Conservation (phyloP, 768 basidiomycete species). For the Chlorophyllum brunneum region DNA sequence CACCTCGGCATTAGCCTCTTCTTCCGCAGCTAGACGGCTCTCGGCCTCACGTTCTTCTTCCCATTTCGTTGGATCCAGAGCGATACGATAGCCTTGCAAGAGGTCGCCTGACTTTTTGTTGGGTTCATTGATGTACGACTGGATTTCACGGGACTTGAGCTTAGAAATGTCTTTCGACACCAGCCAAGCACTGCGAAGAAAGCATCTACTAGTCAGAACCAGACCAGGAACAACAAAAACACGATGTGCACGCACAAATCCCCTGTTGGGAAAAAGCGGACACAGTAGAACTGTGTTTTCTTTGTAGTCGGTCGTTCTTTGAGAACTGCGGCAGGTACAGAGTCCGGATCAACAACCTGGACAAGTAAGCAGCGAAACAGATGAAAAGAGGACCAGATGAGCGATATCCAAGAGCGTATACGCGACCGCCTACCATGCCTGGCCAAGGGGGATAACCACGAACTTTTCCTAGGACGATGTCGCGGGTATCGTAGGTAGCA, state of each 20-base stretch:
- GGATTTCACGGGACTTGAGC: constrained; percentile 77
- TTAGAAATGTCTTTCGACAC: constrained; percentile 76
- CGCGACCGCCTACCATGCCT: constrained; percentile 67
- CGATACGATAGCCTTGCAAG: constrained; percentile 69
- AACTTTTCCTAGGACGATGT: constrained; percentile 89
- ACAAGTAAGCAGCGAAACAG: background rate
- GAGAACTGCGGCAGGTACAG: constrained; percentile 55
- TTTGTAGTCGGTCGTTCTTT: constrained; percentile 71
- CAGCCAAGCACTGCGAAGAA: constrained; percentile 71
- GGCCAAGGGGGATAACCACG: constrained; percentile 97
- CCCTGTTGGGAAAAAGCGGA: constrained; percentile 88
- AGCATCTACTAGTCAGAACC: background rate
- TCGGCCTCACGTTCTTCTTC: constrained; percentile 24
- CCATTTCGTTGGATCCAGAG: constrained; percentile 61
- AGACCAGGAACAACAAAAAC: constrained; percentile 1
- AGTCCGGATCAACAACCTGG: constrained; percentile 78
- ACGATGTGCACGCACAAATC: constrained; percentile 71
- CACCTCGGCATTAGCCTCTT: constrained; percentile 56
- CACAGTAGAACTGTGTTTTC: constrained; percentile 65
- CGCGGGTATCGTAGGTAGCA: constrained; percentile 63
- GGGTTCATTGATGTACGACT: constrained; percentile 74
- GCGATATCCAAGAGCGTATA: constrained; percentile 17
- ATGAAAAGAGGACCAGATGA: constrained; percentile 14
- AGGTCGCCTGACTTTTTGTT: constrained; percentile 77
- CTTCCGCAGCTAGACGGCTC: constrained; percentile 23